Base-by-base conservation (phyloP, 495 filamentous ascomycete species). In the Pseudotulostoma volvatum region DNA sequence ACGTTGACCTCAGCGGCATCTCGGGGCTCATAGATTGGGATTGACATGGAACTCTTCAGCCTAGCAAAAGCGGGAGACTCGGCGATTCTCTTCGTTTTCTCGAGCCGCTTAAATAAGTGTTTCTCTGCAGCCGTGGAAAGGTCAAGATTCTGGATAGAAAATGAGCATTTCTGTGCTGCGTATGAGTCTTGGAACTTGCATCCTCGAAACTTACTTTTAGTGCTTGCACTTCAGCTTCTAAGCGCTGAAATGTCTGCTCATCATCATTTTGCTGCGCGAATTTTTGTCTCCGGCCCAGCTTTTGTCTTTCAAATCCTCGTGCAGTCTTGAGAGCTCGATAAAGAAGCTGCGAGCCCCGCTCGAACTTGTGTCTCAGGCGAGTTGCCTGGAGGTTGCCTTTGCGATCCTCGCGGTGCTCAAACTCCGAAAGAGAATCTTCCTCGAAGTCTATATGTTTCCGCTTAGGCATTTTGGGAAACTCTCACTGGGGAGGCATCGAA, bases 281-380 rank as follows among this genome's bases (percentile, higher is more conserved):
- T 55, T 80, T 86, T 16, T 80, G 63, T 25, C 85, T 63, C 38
- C 84, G 77, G 20, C 80, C 75, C 33, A 86, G 67, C 41, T 93
- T 93, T 59, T 93, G 87, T 45, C 84, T 67, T 60, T 94, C 87
- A 54, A 88, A 88, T 11, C 81, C 84, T 41, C 84, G 85, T 18
- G 80, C 81, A 1, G 72, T 63, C 55, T 90, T 93, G 28, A 94
- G 63, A 0, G 74, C 79, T 15, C 74, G 68, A 33, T 68, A 66
- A 7, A 94, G 64, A 15, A 71, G 53, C 38, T 69, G 71, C 21
- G 72, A 68, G 43, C 69, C 69, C 38, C 73, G 62, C 8, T 66
- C 53, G 43, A 85, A 63, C 31, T 74, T 69, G 34, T 69, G 60
- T 14, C 64, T 61, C 17, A 81, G 44, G 9, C 62, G 57, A 18